Evolutionary conservation across 2,329 filamentous ascomycete genomes (phyloP).

Genomic region (Microascus cirrosus): DNA sequence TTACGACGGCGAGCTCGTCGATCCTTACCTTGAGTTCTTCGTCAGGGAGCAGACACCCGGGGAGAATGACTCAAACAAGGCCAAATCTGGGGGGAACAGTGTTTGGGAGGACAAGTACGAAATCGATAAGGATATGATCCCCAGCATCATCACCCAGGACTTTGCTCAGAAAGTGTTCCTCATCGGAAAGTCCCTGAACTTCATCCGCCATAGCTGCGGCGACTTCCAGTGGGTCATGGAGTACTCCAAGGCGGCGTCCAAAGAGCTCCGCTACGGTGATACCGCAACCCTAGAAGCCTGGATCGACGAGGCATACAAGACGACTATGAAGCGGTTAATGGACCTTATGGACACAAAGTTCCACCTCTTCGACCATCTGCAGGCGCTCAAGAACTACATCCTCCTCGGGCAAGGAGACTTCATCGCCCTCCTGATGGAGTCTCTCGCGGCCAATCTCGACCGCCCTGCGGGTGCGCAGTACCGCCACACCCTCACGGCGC

Average conservation of each 20-base stretch:
- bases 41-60: conserved; percentile 63
- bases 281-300: conserved; percentile 83
- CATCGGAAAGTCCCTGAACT: conserved; percentile 96
- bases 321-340: conserved; percentile 91
- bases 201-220: conserved; percentile 89
- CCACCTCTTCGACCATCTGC: conserved; percentile 83
- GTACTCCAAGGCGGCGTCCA: conserved; percentile 87
- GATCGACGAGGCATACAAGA: conserved; percentile 96
- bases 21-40: conserved; percentile 93
- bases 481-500: conserved; percentile 91
- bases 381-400: conserved; percentile 88
- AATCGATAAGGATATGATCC: conserved; percentile 49
- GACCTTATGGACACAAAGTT: conserved; percentile 93
- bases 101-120: conserved; percentile 73
- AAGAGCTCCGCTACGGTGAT: conserved; percentile 85
- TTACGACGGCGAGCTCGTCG: conserved; percentile 94
- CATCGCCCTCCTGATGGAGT: conserved; percentile 94
- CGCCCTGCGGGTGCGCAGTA: conserved; percentile 95
- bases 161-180: conserved; percentile 95
- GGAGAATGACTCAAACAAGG: conserved; percentile 28
- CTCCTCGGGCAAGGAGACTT: conserved; percentile 94
- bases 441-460: conserved; percentile 82
- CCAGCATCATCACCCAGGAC: conserved; percentile 83
- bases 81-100: conserved; percentile 60
- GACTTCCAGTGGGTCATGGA: conserved; percentile 92